phyloP scores from a whole-genome alignment of 2,329 filamentous ascomycete species.

The Trichophyton schoenleinii region DNA sequence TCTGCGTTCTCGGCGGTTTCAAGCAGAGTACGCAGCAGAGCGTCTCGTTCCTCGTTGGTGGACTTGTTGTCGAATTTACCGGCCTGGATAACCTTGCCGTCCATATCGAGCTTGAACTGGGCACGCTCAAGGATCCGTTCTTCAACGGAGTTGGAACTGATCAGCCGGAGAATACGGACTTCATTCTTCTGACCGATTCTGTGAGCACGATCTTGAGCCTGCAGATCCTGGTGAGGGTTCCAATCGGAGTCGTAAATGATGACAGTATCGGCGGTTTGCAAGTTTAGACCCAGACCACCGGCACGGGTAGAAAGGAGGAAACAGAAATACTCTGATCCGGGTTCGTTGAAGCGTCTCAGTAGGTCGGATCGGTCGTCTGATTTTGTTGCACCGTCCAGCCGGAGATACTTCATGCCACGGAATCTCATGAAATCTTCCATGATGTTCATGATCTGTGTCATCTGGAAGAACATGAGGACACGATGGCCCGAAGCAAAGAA shows the following conservation, averaged over 20 bases:
- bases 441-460: slow-evolving; percentile 99
- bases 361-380: slow-evolving; percentile 92
- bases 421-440: slow-evolving; percentile 96
- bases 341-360: slow-evolving; percentile 76
- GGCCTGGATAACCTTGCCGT: slow-evolving; percentile 97
- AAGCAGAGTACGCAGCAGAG: slow-evolving; percentile 83
- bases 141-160: slow-evolving; percentile 93
- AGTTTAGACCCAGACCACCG: slow-evolving; percentile 89
- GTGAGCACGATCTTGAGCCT: slow-evolving; percentile 98
- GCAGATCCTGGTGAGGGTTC: slow-evolving; percentile 98
- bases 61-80: slow-evolving; percentile 99
- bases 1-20: slow-evolving; percentile 62
- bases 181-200: slow-evolving; percentile 99
- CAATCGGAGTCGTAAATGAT: slow-evolving; percentile 99
- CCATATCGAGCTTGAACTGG: slow-evolving; percentile 97
- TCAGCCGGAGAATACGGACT: slow-evolving; percentile 87
- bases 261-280: slow-evolving; percentile 96
- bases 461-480: slow-evolving; percentile 99
- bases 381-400: slow-evolving; percentile 92
- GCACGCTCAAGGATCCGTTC: slow-evolving; percentile 97
- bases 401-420: slow-evolving; percentile 71
- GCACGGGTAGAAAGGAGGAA: slow-evolving; percentile 97
- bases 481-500: slow-evolving; percentile 84
- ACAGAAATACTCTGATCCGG: slow-evolving; percentile 86
- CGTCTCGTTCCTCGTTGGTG: slow-evolving; percentile 94